Conservation (phyloP, 257 asterid genomes). For the Petunia secreta region DNA sequence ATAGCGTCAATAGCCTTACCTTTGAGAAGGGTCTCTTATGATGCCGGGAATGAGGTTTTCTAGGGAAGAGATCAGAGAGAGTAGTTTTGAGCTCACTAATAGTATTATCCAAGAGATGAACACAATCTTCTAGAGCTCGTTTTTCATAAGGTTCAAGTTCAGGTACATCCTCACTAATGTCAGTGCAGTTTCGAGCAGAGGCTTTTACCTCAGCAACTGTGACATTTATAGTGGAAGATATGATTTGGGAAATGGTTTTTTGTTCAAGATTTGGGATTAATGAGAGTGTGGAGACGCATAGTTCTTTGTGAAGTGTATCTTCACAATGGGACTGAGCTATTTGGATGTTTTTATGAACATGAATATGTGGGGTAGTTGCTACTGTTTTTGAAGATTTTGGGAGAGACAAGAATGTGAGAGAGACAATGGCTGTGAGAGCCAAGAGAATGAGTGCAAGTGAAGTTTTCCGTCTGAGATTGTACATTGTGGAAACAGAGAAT, state of each 20-base stretch:
- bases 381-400: slow-evolving; percentile 23
- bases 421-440: slow-evolving; percentile 34
- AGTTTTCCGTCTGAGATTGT: slow-evolving; percentile 32
- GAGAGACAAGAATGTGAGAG: slow-evolving; percentile 40
- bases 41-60: slow-evolving; percentile 33
- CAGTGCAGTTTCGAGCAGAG: slow-evolving; percentile 56
- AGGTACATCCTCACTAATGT: slow-evolving; percentile 56
- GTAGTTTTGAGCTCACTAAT: slow-evolving; percentile 46
- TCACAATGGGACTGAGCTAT: slow-evolving; percentile 60
- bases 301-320: slow-evolving; percentile 70
- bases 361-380: slow-evolving; percentile 39
- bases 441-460: slow-evolving; percentile 39
- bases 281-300: slow-evolving; percentile 71
- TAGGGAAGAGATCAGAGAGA: slow-evolving; percentile 46
- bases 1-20: no score
- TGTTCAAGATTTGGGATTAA: slow-evolving; percentile 61
- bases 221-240: slow-evolving; percentile 64
- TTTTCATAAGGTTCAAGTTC: slow-evolving; percentile 57
- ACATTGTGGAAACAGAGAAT: slow-evolving; percentile 30
- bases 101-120: slow-evolving; percentile 68
- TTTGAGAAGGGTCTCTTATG: no score
- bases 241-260: slow-evolving; percentile 67
- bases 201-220: slow-evolving; percentile 61
- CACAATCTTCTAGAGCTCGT: slow-evolving; percentile 79
- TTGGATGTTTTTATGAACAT: slow-evolving; percentile 54